Conservation (phyloP, 2,329 filamentous ascomycete species). For the Fusarium euwallaceae region DNA sequence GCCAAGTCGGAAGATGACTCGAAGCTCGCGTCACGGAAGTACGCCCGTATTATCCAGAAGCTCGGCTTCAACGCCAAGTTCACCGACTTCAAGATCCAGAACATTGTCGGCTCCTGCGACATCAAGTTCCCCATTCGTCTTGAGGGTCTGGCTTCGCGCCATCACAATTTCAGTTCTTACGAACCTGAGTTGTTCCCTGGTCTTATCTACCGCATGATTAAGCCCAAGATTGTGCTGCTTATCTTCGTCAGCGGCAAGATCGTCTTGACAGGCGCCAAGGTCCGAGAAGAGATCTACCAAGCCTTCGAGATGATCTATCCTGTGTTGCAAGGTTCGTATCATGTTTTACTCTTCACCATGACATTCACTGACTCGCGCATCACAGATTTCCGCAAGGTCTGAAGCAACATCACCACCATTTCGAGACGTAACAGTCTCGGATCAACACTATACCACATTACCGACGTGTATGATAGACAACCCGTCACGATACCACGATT, state of each 20-base stretch:
- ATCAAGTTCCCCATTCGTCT: constrained; percentile 99
- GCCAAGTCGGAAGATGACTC: constrained; percentile 98
- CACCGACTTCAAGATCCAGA: constrained; percentile 99
- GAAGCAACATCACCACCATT: constrained; percentile 38
- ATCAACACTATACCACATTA: constrained; percentile 34
- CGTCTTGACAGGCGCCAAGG: constrained; percentile 96
- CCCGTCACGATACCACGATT: constrained; percentile 64
- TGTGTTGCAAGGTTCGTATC: constrained; percentile 82
- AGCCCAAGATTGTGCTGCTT: constrained; percentile 97
- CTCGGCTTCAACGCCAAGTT: constrained; percentile 99
- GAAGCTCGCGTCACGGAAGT: constrained; percentile 96
- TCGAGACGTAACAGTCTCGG: constrained; percentile 7
- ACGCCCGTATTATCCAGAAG: constrained; percentile 99
- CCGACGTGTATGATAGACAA: constrained; percentile 58
- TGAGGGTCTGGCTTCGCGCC: constrained; percentile 93
- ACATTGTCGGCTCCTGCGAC: constrained; percentile 98
- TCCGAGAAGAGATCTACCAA: constrained; percentile 97
- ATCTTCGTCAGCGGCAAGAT: constrained; percentile 99
- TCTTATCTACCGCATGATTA: constrained; percentile 99
- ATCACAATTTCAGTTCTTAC: constrained; percentile 99
- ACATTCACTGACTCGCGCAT: constrained; percentile 11
- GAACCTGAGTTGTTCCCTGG: constrained; percentile 98
- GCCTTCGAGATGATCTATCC: constrained; percentile 98
- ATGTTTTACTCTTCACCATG: no score
- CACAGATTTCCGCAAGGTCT: constrained; percentile 71